Percentiles rank a stretch among this genome's conserved stretches.
Conservation (phyloP, 1,139 yeast genomes). For the Hyphopichia pseudoburtonii region DNA sequence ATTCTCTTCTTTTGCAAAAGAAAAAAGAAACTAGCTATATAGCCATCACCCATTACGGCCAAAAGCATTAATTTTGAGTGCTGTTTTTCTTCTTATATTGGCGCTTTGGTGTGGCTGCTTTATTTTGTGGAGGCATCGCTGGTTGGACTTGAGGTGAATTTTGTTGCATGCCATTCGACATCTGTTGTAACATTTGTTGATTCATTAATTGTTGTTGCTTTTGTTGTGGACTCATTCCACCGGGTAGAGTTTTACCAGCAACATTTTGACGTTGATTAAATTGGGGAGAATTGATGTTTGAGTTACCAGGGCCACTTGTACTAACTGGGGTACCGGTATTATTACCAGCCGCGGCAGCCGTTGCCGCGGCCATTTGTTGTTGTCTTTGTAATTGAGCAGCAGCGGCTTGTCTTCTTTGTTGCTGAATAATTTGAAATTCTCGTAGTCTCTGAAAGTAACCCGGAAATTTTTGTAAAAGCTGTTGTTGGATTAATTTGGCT, state of each 20-base stretch:
- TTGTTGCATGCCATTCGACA: slow-evolving; percentile 13
- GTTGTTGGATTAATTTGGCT: slow-evolving; percentile 45
- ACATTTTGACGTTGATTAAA: slow-evolving; percentile 14
- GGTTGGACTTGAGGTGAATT: slow-evolving; percentile 2
- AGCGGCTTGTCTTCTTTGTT: slow-evolving; percentile 26
- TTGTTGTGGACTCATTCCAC: slow-evolving; percentile 11
- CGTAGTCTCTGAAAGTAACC: slow-evolving; percentile 44
- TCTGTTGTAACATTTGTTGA: slow-evolving; percentile 22
- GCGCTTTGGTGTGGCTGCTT: slow-evolving; percentile 2
- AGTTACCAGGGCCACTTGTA: slow-evolving; percentile 15
- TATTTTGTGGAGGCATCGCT: slow-evolving; percentile 2
- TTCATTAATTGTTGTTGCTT: slow-evolving; percentile 15
- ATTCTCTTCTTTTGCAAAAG: too few relatives aligned
- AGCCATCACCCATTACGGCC: too few relatives aligned
- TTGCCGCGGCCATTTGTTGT: slow-evolving; percentile 10
- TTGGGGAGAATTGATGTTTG: slow-evolving; percentile 12
- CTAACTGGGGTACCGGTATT: slow-evolving; percentile 6
- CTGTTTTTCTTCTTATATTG: slow-evolving; percentile 4
- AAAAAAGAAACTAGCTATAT: too few relatives aligned
- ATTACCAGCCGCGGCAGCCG: slow-evolving; percentile 7
- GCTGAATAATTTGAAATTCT: slow-evolving; percentile 42
- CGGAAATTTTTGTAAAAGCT: slow-evolving; percentile 44
- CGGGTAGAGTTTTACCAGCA: slow-evolving; percentile 15
- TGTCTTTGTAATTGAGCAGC: slow-evolving; percentile 18
- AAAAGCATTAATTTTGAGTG: too few relatives aligned